Conservation (phyloP, 805 yeast species). For the Candida mattraensis region DNA sequence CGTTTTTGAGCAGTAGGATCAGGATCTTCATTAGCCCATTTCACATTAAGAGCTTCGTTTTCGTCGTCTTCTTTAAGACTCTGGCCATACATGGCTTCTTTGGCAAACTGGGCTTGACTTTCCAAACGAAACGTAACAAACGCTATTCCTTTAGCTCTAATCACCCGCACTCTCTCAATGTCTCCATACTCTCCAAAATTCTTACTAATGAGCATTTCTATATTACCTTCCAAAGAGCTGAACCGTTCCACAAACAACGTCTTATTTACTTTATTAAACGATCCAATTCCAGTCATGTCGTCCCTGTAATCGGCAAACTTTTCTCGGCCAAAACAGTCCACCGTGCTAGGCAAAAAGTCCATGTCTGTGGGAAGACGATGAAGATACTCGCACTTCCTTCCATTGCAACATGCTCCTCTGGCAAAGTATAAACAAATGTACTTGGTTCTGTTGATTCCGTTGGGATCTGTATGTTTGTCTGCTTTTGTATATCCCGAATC, state of each 20-base stretch:
- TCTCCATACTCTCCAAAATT: constrained; percentile 77
- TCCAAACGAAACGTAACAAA: constrained; percentile 73
- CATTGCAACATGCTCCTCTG: constrained; percentile 82
- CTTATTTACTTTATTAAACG: constrained; percentile 64
- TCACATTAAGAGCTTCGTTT: constrained; percentile 63
- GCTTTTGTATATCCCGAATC: constrained; percentile 82
- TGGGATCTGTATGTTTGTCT: constrained; percentile 40
- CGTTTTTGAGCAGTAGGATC: constrained; percentile 61
- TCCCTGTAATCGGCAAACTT: constrained; percentile 79
- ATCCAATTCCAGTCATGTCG: constrained; percentile 94
- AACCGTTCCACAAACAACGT: constrained; percentile 75
- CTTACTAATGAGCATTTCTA: constrained; percentile 41
- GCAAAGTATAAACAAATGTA: constrained; percentile 84
- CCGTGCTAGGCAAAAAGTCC: constrained; percentile 60
- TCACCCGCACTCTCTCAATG: constrained; percentile 62
- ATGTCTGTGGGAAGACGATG: constrained; percentile 70
- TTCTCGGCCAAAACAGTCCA: constrained; percentile 93
- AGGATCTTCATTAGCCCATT: constrained; percentile 93
- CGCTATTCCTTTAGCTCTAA: constrained; percentile 66
- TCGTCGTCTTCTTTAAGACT: constrained; percentile 49
- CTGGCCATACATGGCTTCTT: constrained; percentile 91
- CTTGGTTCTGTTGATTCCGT: constrained; percentile 29
- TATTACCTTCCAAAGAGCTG: constrained; percentile 37
- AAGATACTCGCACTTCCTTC: constrained; percentile 69
- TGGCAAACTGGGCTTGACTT: constrained; percentile 86